Evolutionary conservation across 108 stramenopile species (phyloP), one percentile per base, ranked within the genome.

Genomic region (Licmophora abbreviata): DNA sequence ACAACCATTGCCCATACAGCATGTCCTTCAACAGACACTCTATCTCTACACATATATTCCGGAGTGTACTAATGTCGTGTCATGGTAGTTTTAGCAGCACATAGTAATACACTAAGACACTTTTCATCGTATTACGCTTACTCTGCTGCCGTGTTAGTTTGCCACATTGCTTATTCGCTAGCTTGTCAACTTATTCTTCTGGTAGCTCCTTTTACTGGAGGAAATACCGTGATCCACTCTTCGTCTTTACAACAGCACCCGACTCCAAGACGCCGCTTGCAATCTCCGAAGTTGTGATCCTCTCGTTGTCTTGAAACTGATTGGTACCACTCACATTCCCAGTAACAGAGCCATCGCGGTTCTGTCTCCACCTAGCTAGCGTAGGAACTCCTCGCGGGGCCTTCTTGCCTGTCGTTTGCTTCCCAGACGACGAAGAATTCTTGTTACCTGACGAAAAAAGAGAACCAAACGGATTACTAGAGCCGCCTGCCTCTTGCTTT

Each of bases 201-300:
- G n/a, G n/a, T n/a, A n/a, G n/a, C n/a, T n/a, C n/a, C n/a, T n/a
- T n/a, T n/a, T n/a, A n/a, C n/a, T n/a, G n/a, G n/a, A 90, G 67
- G 53, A 70, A 85, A 54, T 90, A 90, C 33, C 43, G 56, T 1
- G 78, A 80, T 10, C 88, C 88, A 55, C 68, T 71, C 21, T 81
- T 83, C 32, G 88, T 90, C 41, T 63, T 64, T 6, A 90, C 83
- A 0, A 76, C 71, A 46, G 67, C 63, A 9, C 77, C 72, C n/a
- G 63, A 44, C 17, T 58, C 12, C 9, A 35, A 12, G 9, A 11
- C 34, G 9, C 34, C 34, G 34, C 10, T 11, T 35, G 12, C 34
- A 35, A 35, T 35, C 12, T 35, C 12, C 10, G 34, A 35, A 11
- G 34, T 35, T 35, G 34, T 35, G 10, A 35, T 12, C 9, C 9